A percentile compares a stretch with the other conserved stretches of the same genome.
Evolutionary conservation across 2,329 filamentous ascomycete species (phyloP).

Genomic region (Onygenales sp.): DNA sequence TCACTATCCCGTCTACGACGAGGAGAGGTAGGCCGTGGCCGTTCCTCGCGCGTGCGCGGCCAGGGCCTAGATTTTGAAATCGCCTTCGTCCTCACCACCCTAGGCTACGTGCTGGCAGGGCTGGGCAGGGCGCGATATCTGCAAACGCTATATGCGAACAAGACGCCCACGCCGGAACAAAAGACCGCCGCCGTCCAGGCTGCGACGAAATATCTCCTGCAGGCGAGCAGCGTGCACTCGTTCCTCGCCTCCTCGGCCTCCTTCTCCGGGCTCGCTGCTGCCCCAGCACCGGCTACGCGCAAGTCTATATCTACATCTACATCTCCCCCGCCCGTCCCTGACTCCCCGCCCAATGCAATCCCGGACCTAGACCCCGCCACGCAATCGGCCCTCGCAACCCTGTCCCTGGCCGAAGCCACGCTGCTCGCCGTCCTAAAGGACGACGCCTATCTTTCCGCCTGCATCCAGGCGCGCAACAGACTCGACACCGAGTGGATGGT

Average conservation of each 20-base stretch:
- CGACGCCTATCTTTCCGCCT: conserved; percentile 77
- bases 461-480: conserved; percentile 72
- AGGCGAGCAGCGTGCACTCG: conserved; percentile 68
- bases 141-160: conserved; percentile 56
- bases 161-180: conserved; percentile 55
- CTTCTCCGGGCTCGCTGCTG: conserved; percentile 25
- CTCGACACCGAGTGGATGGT: conserved; percentile 96
- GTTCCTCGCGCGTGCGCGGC: conserved; percentile 50
- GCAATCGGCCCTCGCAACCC: conserved; percentile 35
- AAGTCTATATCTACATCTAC: conserved; percentile 2
- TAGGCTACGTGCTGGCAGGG: conserved; percentile 65
- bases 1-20: conserved; percentile 24
- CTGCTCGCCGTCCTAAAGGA: conserved; percentile 86
- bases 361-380: conserved; percentile 39
- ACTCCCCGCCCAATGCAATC: conserved; percentile 10
- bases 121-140: conserved; percentile 64
- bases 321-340: neutral
- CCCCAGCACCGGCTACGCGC: conserved; percentile 45
- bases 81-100: conserved; percentile 64
- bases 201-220: conserved; percentile 68
- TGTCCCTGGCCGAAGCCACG: conserved; percentile 80
- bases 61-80: conserved; percentile 74
- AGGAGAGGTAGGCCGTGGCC: conserved; percentile 29
- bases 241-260: conserved; percentile 53
- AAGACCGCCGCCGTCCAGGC: conserved; percentile 60